Evolutionary conservation across 2,329 filamentous ascomycete species (phyloP).

Genomic region (Exophiala alcalophila): DNA sequence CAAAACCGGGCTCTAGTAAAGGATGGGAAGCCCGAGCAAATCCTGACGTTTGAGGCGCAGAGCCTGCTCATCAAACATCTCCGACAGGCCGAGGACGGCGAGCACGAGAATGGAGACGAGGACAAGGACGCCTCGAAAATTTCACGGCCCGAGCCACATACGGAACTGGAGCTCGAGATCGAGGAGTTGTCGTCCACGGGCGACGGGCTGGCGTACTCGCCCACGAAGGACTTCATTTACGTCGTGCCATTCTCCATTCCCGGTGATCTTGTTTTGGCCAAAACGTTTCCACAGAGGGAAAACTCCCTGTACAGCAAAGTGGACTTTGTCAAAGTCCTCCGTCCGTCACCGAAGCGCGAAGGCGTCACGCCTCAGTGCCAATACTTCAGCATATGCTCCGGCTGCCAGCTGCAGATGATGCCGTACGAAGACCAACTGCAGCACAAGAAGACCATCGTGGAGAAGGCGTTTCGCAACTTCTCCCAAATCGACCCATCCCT

Average conservation of each 20-base stretch:
- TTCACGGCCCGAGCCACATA: constrained; percentile 1
- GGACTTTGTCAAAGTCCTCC: constrained; percentile 76
- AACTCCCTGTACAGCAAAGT: constrained; percentile 68
- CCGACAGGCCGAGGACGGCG: neutral
- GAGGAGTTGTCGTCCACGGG: constrained; percentile 83
- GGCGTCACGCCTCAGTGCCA: constrained; percentile 73
- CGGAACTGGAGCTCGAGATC: constrained; percentile 78
- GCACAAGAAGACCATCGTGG: constrained; percentile 80
- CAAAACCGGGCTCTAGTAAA: neutral
- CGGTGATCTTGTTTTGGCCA: constrained; percentile 75
- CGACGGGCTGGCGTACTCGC: constrained; percentile 77
- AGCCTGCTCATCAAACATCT: constrained; percentile 8
- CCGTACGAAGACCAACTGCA: constrained; percentile 79
- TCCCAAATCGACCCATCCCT: constrained; percentile 73
- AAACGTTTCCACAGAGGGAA: constrained; percentile 69
- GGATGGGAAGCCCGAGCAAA: constrained; percentile 21
- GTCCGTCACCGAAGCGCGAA: constrained; percentile 71
- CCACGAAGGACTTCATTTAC: constrained; percentile 54
- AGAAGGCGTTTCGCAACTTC: constrained; percentile 90
- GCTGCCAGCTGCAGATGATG: constrained; percentile 98
- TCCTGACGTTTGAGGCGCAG: constrained; percentile 19
- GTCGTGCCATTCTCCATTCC: constrained; percentile 85
- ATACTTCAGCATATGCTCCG: constrained; percentile 84
- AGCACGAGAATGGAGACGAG: neutral
- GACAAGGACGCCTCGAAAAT: neutral